Percentiles rank a stretch among this genome's conserved stretches.
phyloP scores from a whole-genome alignment of 371 early-diverging fungal genomes.

The Mortierella sp. region DNA sequence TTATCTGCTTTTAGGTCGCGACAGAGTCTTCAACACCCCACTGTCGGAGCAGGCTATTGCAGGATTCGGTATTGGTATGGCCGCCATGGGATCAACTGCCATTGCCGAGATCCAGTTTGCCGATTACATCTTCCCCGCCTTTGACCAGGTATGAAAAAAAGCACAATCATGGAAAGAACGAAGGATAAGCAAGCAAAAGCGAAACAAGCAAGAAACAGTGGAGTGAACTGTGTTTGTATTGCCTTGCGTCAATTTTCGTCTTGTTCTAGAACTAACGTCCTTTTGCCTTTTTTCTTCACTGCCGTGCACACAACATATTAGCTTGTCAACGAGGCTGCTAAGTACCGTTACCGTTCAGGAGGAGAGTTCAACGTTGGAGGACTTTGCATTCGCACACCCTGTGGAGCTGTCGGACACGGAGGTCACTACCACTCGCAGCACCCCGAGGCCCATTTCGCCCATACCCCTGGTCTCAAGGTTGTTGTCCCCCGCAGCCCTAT shows the following conservation, averaged over 20 bases:
- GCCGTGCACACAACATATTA: conserved; percentile 14
- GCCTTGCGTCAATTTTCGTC: neutral
- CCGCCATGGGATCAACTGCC: conserved; percentile 96
- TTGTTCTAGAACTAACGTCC: neutral
- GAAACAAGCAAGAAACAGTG: neutral
- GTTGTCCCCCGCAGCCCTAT: conserved; percentile 96
- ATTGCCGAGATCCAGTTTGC: conserved; percentile 99
- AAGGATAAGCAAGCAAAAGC: neutral
- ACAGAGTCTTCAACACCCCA: conserved; percentile 98
- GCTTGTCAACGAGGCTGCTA: conserved; percentile 99
- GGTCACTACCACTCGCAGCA: conserved; percentile 97
- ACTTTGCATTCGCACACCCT: conserved; percentile 93
- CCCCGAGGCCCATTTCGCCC: conserved; percentile 97
- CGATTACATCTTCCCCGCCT: conserved; percentile 98
- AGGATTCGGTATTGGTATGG: conserved; percentile 98
- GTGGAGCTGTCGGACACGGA: conserved; percentile 98
- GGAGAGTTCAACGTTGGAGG: conserved; percentile 94
- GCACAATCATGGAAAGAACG: neutral
- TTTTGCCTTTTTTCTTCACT: conserved; percentile 3
- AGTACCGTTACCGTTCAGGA: conserved; percentile 97
- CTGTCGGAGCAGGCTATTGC: conserved; percentile 97
- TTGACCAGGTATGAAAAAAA: conserved; percentile 85
- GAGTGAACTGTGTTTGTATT: neutral
- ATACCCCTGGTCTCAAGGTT: conserved; percentile 96
- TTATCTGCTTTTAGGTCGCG: conserved; percentile 61